phyloP scores from a whole-genome alignment of 2,329 filamentous ascomycete species.

The Fusarium sp. region DNA sequence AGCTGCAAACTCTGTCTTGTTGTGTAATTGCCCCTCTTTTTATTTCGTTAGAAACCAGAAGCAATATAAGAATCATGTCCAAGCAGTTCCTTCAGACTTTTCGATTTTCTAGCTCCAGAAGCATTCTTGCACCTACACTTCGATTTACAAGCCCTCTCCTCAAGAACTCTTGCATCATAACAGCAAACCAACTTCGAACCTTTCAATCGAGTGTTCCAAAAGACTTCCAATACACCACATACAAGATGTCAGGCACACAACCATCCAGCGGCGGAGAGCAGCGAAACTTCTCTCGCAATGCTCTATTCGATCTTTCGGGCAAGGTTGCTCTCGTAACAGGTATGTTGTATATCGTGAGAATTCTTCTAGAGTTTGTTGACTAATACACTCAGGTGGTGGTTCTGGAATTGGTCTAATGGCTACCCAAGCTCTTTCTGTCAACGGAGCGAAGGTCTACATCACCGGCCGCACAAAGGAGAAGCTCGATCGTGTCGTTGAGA shows the following conservation, averaged over 20 bases:
- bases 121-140: constrained; percentile 14
- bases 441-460: constrained; percentile 79
- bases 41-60: not conserved
- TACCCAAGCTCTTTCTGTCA: constrained; percentile 74
- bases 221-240: not conserved
- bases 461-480: constrained; percentile 74
- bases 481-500: constrained; percentile 70
- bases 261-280: constrained; percentile 42
- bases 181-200: constrained; percentile 8
- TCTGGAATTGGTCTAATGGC: constrained; percentile 79
- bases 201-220: constrained; percentile 13
- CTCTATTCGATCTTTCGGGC: constrained; percentile 59
- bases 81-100: constrained; percentile 16
- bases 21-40: constrained; percentile 24
- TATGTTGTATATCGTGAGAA: constrained; percentile 29
- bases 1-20: constrained; percentile 3
- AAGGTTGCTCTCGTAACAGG: constrained; percentile 62
- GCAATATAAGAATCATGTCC: constrained; percentile 35
- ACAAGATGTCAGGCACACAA: constrained; percentile 41
- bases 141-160: constrained; percentile 5
- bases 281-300: constrained; percentile 53
- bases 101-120: constrained; percentile 8
- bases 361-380: not conserved
- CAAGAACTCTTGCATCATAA: constrained; percentile 6
- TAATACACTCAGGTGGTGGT: constrained; percentile 58